phyloP scores from a whole-genome alignment of 2,329 filamentous ascomycete species.

The Penicillium brevicompactum region DNA sequence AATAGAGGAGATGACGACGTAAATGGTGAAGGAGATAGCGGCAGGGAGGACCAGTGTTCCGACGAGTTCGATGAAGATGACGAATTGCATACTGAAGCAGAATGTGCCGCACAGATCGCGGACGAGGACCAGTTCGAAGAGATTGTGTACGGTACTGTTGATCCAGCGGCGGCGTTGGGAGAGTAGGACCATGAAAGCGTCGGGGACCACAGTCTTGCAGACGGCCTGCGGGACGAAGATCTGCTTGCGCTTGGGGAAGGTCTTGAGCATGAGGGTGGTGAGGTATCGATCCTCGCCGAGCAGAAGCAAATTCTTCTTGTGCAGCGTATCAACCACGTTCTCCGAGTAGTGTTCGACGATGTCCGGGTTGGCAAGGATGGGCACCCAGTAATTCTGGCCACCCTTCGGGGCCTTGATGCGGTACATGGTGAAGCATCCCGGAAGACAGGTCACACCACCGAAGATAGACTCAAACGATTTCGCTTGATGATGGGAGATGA shows the following conservation, averaged over 20 bases:
- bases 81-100: conserved; percentile 99
- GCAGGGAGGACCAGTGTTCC: conserved; percentile 94
- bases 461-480: conserved; percentile 99
- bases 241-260: conserved; percentile 98
- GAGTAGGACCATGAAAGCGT: conserved; percentile 85
- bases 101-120: conserved; percentile 97
- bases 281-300: conserved; percentile 94
- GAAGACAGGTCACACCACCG: conserved; percentile 97
- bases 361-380: conserved; percentile 96
- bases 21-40: conserved; percentile 95
- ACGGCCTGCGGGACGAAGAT: conserved; percentile 98
- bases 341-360: conserved; percentile 99
- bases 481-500: conserved; percentile 94
- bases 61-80: conserved; percentile 91
- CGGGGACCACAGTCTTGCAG: conserved; percentile 96
- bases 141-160: conserved; percentile 97
- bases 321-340: conserved; percentile 96
- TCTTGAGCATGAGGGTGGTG: conserved; percentile 96
- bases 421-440: conserved; percentile 99
- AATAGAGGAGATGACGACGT: conserved; percentile 88
- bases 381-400: conserved; percentile 98
- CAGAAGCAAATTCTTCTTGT: conserved; percentile 93
- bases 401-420: conserved; percentile 99
- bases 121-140: conserved; percentile 96
- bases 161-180: conserved; percentile 98